Percentiles rank a stretch among this genome's conserved stretches.
Conservation (phyloP, 495 filamentous ascomycete species). For the Clavariopsis aquatica region DNA sequence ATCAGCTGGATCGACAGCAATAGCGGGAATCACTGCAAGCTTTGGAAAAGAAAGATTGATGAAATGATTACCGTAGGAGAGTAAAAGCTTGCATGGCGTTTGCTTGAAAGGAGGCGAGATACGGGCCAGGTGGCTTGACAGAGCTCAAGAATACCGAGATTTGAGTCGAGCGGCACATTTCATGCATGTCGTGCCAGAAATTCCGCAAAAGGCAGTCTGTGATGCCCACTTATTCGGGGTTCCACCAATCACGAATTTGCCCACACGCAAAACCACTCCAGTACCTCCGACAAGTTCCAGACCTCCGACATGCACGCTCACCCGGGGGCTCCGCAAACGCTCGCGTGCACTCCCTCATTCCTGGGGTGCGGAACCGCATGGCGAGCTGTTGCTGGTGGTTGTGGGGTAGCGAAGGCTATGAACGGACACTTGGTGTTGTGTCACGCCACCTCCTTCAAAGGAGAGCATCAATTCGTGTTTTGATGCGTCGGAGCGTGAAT, state of each 20-base stretch:
- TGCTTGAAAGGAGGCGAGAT: too few relatives aligned
- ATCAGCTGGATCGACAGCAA: too few relatives aligned
- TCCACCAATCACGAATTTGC: neutral
- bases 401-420: neutral
- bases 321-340: conserved; percentile 10
- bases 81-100: too few relatives aligned
- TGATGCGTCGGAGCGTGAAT: neutral
- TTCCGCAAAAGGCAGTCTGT: neutral
- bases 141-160: too few relatives aligned
- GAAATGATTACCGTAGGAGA: too few relatives aligned
- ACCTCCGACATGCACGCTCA: neutral
- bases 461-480: neutral
- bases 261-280: neutral
- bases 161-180: neutral
- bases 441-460: neutral
- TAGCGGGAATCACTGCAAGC: too few relatives aligned
- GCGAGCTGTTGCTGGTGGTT: neutral
- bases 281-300: neutral
- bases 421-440: conserved; percentile 7
- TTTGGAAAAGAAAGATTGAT: too few relatives aligned
- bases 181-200: neutral
- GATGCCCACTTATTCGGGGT: neutral
- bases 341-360: neutral
- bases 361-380: neutral
- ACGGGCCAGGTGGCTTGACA: too few relatives aligned